phyloP scores from a whole-genome alignment of 139 green algal genomes.

The Chlamydomonas schloesseri region DNA sequence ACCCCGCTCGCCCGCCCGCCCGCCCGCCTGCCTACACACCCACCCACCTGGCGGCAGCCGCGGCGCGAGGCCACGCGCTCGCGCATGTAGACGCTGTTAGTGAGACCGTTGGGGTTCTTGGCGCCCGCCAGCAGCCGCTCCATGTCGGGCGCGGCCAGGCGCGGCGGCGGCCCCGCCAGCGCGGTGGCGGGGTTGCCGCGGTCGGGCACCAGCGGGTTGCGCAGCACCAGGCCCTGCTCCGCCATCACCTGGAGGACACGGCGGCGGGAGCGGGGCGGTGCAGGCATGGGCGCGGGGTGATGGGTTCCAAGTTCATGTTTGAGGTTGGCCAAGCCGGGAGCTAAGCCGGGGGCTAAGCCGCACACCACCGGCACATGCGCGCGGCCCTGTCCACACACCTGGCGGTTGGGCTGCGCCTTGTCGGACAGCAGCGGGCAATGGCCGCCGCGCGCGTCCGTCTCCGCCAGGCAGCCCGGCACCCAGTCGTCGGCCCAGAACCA shows the following conservation, averaged over 20 bases:
- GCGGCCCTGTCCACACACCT: too few species aligned
- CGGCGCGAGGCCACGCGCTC: not conserved
- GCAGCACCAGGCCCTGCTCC: conserved; percentile 6
- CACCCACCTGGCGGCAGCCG: too few species aligned
- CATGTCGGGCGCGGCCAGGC: not conserved
- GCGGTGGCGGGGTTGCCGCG: not conserved
- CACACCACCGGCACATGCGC: too few species aligned
- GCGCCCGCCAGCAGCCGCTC: conserved; percentile 21
- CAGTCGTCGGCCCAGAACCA: conserved; percentile 55
- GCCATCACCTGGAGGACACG: conserved; percentile 30
- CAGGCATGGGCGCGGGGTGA: too few species aligned
- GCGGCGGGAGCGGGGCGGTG: too few species aligned
- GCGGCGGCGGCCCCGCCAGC: not conserved
- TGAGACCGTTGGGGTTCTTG: not conserved
- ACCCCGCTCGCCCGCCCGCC: too few species aligned
- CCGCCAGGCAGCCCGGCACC: conserved; percentile 37
- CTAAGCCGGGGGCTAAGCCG: too few species aligned
- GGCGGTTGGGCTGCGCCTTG: conserved; percentile 47
- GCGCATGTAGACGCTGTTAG: too few species aligned
- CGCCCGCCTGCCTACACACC: too few species aligned
- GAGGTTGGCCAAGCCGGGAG: too few species aligned
- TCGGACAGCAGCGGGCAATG: not conserved
- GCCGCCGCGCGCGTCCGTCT: conserved; percentile 22
- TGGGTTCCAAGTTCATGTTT: too few species aligned
- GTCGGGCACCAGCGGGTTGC: not conserved